Evolutionary conservation across 768 basidiomycete genomes (phyloP), one percentile per base, ranked within the genome.

Genomic region (Suillus ampliporus): DNA sequence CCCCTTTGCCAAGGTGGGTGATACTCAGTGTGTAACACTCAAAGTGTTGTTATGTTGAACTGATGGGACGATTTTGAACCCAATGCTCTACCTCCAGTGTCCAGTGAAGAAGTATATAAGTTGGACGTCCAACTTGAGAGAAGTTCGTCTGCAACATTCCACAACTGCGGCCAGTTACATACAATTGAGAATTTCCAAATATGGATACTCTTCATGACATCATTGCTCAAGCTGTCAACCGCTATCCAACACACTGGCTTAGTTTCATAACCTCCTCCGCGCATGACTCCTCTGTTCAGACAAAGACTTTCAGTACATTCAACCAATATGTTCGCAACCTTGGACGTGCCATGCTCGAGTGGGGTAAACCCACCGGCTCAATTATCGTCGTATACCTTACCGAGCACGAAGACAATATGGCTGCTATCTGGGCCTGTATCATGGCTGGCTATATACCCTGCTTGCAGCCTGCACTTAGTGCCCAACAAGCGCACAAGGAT

Each of bases 321-420:
- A 61, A 54, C 23, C 61, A 66, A 51, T 19, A 61, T 40, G 64
- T 52, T 10, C 61, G 60, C 37, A 65, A 69, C 35, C 57, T 72
- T 0, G 71, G 66, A 28, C 65, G 61, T 11, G 72, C 70, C 15
- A 54, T 72, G 38, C 60, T 63, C 44, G 50, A 61, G 4, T 72
- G 70, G 74, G 65, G 61, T 2, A 74, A 67, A 47, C 71, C 74
- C 23, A 13, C 60, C 1, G 73, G 73, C 1, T 72, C 73, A 1
- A 40, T 74, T 21, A 14, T 76, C 3, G 64, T 74, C 8, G 63
- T 75, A 0, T 75, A 75, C 58, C 63, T 75, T 21, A 74, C 70
- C 1, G 73, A 75, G 44, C 74, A 75, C 35, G 70, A 75, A 54
- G 75, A 75, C 46, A 75, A 74, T 58, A 75, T 76, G 74, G 66